phyloP scores from a whole-genome alignment of 495 filamentous ascomycete genomes.

The Penicillium waksmanii region DNA sequence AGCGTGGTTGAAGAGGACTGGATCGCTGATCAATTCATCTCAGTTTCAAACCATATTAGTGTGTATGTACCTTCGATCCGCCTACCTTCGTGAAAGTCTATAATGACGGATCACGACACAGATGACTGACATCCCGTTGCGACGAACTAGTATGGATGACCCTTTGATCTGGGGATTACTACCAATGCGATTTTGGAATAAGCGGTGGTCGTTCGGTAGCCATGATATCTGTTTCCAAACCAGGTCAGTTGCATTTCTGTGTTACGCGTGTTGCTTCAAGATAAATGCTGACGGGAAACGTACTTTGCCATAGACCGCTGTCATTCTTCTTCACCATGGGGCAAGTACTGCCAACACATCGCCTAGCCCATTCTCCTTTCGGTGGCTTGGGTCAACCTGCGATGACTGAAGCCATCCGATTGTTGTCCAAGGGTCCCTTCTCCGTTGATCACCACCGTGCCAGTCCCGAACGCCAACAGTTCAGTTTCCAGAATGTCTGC shows the following conservation, averaged over 20 bases:
- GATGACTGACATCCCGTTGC: constrained; percentile 34
- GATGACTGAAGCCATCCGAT: constrained; percentile 80
- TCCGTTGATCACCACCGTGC: constrained; percentile 42
- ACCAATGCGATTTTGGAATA: constrained; percentile 71
- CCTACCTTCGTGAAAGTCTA: constrained; percentile 14
- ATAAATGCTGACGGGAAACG: constrained; percentile 24
- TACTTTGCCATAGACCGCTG: constrained; percentile 44
- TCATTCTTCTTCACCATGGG: constrained; percentile 80
- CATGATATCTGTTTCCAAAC: constrained; percentile 83
- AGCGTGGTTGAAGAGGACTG: neutral
- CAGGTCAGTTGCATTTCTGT: constrained; percentile 29
- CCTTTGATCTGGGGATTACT: constrained; percentile 90
- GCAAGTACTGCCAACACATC: constrained; percentile 88
- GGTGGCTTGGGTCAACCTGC: constrained; percentile 85
- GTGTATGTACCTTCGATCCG: constrained; percentile 72
- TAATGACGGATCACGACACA: constrained; percentile 13
- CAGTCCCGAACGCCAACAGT: constrained; percentile 39
- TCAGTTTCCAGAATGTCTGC: constrained; percentile 46
- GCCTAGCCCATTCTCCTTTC: constrained; percentile 68
- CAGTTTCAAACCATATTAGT: constrained; percentile 94
- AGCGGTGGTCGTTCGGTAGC: constrained; percentile 85
- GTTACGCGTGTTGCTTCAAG: neutral
- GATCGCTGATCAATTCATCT: neutral
- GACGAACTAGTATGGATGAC: constrained; percentile 77
- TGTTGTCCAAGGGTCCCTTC: constrained; percentile 71